Evolutionary conservation across 805 yeast species (phyloP).

Genomic region (Ogataea polymorpha): DNA sequence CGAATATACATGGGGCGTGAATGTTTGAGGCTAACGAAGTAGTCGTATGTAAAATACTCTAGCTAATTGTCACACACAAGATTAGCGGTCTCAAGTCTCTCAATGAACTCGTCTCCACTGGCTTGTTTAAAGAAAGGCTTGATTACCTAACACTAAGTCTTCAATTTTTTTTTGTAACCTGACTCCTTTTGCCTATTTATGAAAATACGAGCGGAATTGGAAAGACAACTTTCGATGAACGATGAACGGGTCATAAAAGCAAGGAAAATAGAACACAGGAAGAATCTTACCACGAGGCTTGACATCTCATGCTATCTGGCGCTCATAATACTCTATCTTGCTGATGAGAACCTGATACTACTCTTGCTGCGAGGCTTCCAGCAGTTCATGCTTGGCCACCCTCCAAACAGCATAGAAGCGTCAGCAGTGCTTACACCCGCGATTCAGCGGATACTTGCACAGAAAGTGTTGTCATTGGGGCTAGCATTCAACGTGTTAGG

Average conservation of each 20-base stretch:
- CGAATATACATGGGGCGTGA: too few relatives aligned
- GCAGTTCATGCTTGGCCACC: constrained; percentile 39
- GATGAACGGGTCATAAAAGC: constrained; percentile 41
- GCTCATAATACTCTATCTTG: constrained; percentile 38
- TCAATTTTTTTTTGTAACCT: neutral
- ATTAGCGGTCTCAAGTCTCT: too few relatives aligned
- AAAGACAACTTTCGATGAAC: constrained; percentile 38
- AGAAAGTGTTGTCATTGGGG: constrained; percentile 28
- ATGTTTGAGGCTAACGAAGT: too few relatives aligned
- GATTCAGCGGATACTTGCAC: constrained; percentile 28
- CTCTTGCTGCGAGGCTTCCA: constrained; percentile 34
- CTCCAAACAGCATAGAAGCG: constrained; percentile 37
- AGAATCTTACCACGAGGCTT: constrained; percentile 34
- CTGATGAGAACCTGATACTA: constrained; percentile 38
- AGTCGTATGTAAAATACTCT: too few relatives aligned
- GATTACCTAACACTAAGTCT: too few relatives aligned
- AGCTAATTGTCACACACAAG: too few relatives aligned
- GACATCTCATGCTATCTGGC: constrained; percentile 37
- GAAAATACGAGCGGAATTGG: constrained; percentile 13
- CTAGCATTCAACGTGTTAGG: constrained; percentile 24
- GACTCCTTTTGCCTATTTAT: neutral
- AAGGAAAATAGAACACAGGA: constrained; percentile 39
- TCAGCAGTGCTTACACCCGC: constrained; percentile 20
- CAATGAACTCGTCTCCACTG: too few relatives aligned
- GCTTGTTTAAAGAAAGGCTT: too few relatives aligned